These are phyloP conservation scores for Paecilomyces fulvus DNA, from an alignment of 2,329 filamentous ascomycete genomes.

Conservation along the genomic window DNA sequence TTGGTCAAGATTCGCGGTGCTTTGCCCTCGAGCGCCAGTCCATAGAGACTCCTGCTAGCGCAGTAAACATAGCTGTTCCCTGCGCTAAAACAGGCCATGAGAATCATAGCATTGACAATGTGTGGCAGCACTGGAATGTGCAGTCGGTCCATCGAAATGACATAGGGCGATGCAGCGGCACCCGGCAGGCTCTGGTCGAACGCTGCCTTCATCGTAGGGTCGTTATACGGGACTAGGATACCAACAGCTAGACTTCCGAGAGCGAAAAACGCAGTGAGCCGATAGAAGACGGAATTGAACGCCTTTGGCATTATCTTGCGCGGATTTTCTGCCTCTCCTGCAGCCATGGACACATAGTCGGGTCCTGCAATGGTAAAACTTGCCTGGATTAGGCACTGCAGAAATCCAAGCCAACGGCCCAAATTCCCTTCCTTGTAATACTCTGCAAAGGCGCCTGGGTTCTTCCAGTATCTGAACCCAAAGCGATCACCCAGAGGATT, in stretches of 20 bases:
- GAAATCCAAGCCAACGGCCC: constrained; percentile 67
- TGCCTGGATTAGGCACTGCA: constrained; percentile 65
- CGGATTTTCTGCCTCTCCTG: constrained; percentile 64
- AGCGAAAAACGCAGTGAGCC: constrained; percentile 66
- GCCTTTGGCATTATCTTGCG: constrained; percentile 62
- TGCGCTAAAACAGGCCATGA: constrained; percentile 60
- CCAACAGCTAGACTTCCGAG: constrained; percentile 65
- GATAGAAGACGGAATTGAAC: constrained; percentile 72
- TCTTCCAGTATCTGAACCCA: constrained; percentile 61
- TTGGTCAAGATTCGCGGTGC: constrained; percentile 58
- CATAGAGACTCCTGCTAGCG: constrained; percentile 59
- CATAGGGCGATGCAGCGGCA: constrained; percentile 64
- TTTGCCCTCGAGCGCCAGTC: constrained; percentile 60
- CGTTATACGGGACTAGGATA: constrained; percentile 62
- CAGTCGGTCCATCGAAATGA: constrained; percentile 58
- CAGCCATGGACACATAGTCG: constrained; percentile 57
- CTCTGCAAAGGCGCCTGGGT: constrained; percentile 62
- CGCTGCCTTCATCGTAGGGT: constrained; percentile 52
- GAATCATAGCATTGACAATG: constrained; percentile 64
- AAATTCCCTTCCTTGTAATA: constrained; percentile 56
- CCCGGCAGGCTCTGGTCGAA: constrained; percentile 53
- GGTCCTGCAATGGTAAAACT: constrained; percentile 61
- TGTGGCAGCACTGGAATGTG: constrained; percentile 56
- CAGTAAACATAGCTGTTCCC: constrained; percentile 63
- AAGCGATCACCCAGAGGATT: constrained; percentile 65